phyloP scores from a whole-genome alignment of 306 rosid genomes.

The Canavalia ensiformis region DNA sequence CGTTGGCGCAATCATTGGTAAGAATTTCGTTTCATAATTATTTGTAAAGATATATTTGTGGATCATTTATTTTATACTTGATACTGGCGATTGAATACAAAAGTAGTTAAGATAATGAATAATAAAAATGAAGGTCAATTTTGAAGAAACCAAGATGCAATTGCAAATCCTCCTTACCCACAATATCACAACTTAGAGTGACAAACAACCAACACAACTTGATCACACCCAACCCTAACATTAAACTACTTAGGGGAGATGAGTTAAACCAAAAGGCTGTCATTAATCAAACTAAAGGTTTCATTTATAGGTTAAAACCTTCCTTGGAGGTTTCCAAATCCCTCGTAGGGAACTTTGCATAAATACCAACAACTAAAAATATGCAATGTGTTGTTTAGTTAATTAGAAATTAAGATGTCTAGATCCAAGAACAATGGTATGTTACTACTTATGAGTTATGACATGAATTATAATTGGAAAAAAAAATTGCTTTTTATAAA shows the following conservation, averaged over 20 bases:
- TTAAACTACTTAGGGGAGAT: neutral
- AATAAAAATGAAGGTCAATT: neutral
- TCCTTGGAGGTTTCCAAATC: neutral
- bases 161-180: neutral
- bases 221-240: neutral
- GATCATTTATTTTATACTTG: neutral
- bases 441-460: neutral
- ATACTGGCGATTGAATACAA: neutral
- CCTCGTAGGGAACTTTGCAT: neutral
- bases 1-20: too few relatives aligned
- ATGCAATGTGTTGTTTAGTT: neutral
- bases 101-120: neutral
- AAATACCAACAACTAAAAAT: neutral
- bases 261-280: neutral
- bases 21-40: too few relatives aligned
- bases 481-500: too few relatives aligned
- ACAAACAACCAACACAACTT: neutral
- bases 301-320: neutral
- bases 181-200: neutral
- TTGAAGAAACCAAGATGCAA: neutral
- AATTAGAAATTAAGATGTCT: slow-evolving; percentile 6
- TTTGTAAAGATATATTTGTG: neutral
- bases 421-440: neutral
- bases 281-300: neutral
- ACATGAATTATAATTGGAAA: too few relatives aligned